Base-by-base conservation (phyloP, 805 yeast genomes). In the Lipomyces starkeyi region DNA sequence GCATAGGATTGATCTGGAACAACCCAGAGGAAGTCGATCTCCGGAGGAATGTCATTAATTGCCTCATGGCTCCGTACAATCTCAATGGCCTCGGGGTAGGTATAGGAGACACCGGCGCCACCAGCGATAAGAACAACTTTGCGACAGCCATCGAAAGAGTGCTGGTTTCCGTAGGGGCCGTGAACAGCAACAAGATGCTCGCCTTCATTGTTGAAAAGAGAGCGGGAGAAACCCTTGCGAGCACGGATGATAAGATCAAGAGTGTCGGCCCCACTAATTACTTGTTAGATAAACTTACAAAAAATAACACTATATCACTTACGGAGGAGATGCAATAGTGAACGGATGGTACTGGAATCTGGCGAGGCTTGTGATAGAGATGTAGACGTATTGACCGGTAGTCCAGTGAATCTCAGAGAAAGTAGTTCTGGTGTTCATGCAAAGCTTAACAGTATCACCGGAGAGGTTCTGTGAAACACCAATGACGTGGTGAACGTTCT, bases 21-120 rank as follows among this genome's bases (percentile, higher is more conserved):
- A 5, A 76, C 73, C 78, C 78, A 76, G 55, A 76, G 57, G 63
- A 76, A 74, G 61, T 70, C 69, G 25, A 76, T 67, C 62, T 73
- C 76, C 25, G 70, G 71, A 32, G 64, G 59, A 35, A 62, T 43
- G 37, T 68, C 67, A 52, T 62, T 66, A 54, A 63, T 59, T n/a
- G 70, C 68, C 29, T 40, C 40, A 60, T 56, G 58, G 14, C 71
- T 32, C 20, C 67, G 68, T n/a, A 70, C 67, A 27, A 67, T 57
- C 62, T 65, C 69, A 17, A 67, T 53, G 11, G 70, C 67, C 69
- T 71, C 71, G 35, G 78, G 74, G 63, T 64, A 76, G 17, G 78
- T 76, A 66, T 73, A 76, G 2, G 78, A 75, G 2, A 76, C 75
- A 29, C 78, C 79, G 14, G 78, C 76, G 3, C 78, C 78, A 13